These are phyloP conservation scores for Agaricus sinodeliciosus DNA, from an alignment of 768 basidiomycete genomes.

Conservation along the genomic window DNA sequence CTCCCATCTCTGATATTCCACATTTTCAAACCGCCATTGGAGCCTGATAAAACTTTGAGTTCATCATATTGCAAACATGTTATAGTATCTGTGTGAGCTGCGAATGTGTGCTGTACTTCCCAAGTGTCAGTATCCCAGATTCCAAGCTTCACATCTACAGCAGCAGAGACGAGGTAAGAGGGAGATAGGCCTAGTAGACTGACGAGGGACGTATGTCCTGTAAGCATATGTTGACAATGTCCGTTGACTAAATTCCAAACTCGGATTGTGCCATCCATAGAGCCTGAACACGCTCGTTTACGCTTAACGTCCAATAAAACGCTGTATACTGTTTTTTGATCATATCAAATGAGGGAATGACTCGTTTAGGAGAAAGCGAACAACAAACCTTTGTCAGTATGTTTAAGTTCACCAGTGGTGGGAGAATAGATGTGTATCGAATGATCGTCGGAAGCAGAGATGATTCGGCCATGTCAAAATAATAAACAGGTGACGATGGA, in stretches of 20 bases:
- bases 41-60: constrained; percentile 92
- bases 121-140: constrained; percentile 91
- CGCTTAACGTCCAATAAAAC: constrained; percentile 85
- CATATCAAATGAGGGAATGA: too few species aligned
- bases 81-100: constrained; percentile 94
- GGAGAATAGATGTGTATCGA: constrained; percentile 94
- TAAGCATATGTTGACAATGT: constrained; percentile 69
- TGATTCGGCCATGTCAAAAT: constrained; percentile 91
- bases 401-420: constrained; percentile 65
- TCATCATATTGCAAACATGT: constrained; percentile 99
- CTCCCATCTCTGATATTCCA: constrained; percentile 91
- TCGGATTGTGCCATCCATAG: constrained; percentile 96
- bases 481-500: constrained; percentile 94
- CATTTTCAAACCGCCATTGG: constrained; percentile 95
- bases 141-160: constrained; percentile 91
- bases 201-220: constrained; percentile 92
- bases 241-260: constrained; percentile 89
- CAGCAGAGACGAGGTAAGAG: constrained; percentile 89
- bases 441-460: constrained; percentile 96
- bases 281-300: constrained; percentile 93
- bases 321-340: constrained; percentile 81
- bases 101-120: constrained; percentile 71
- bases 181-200: constrained; percentile 88
- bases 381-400: too few species aligned
- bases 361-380: too few species aligned